phyloP scores from a whole-genome alignment of 805 yeast species.

The Ogataea pilisensis region DNA sequence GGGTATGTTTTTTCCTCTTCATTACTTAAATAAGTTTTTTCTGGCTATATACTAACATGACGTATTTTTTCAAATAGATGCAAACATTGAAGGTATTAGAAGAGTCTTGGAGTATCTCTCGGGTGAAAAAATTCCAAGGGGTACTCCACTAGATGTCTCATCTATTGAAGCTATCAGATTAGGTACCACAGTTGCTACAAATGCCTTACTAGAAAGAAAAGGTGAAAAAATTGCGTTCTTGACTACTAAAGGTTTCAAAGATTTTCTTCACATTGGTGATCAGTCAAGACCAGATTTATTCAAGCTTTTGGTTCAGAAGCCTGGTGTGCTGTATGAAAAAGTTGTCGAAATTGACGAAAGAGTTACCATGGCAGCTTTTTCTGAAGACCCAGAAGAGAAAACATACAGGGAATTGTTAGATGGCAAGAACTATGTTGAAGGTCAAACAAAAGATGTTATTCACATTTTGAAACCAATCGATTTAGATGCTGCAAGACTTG shows the following conservation, averaged over 20 bases:
- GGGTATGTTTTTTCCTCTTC: background rate
- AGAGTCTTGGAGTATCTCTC: slow-evolving; percentile 63
- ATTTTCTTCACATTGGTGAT: slow-evolving; percentile 78
- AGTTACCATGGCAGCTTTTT: slow-evolving; percentile 75
- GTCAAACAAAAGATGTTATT: slow-evolving; percentile 66
- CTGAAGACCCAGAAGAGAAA: slow-evolving; percentile 59
- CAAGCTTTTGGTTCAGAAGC: slow-evolving; percentile 70
- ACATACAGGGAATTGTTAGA: slow-evolving; percentile 25
- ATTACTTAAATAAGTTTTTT: too few relatives aligned
- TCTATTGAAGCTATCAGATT: slow-evolving; percentile 67
- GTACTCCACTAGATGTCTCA: slow-evolving; percentile 55
- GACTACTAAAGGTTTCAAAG: slow-evolving; percentile 89
- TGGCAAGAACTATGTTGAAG: slow-evolving; percentile 38
- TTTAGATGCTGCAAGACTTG: slow-evolving; percentile 12
- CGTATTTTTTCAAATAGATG: slow-evolving; percentile 49
- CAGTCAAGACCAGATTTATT: slow-evolving; percentile 90
- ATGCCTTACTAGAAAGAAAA: slow-evolving; percentile 87
- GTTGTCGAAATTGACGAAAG: slow-evolving; percentile 89
- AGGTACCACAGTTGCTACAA: slow-evolving; percentile 97
- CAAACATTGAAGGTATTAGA: slow-evolving; percentile 89
- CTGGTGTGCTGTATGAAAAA: slow-evolving; percentile 64
- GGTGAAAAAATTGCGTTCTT: slow-evolving; percentile 85
- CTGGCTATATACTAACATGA: background rate
- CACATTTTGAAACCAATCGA: slow-evolving; percentile 52
- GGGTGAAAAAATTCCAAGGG: slow-evolving; percentile 52